A percentile compares a stretch with the other conserved stretches of the same genome.
Evolutionary conservation across 441 rosid species (phyloP).

Genomic region (Cnidoscolus chayamansa): DNA sequence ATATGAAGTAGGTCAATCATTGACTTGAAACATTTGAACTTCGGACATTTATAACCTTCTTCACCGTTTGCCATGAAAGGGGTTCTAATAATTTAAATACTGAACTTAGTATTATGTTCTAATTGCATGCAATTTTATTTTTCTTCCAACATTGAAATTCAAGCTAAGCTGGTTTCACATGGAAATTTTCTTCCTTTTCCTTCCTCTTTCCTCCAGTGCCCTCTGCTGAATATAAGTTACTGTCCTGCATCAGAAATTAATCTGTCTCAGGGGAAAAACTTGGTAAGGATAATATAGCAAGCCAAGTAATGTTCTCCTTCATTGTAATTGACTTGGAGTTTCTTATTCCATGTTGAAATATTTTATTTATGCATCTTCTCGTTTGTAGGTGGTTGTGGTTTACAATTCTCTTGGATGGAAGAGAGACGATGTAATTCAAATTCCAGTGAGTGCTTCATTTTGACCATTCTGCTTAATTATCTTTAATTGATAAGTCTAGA

Average conservation of each 20-base stretch:
- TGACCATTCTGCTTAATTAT: constrained; percentile 9
- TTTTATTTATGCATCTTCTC: constrained; percentile 21
- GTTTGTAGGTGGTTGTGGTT: constrained; percentile 61
- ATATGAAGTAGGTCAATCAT: not conserved
- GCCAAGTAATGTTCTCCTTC: constrained; percentile 15
- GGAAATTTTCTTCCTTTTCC: constrained; percentile 11
- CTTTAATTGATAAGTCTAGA: not conserved
- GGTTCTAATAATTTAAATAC: not conserved
- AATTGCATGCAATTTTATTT: not conserved
- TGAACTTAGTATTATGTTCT: not conserved
- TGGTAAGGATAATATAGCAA: constrained; percentile 50
- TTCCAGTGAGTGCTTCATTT: constrained; percentile 68
- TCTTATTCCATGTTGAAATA: constrained; percentile 24
- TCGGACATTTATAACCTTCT: constrained; percentile 5
- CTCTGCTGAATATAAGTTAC: constrained; percentile 90
- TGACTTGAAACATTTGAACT: constrained; percentile 4
- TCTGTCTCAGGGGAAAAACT: constrained; percentile 56
- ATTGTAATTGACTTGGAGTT: constrained; percentile 8
- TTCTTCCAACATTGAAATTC: constrained; percentile 13
- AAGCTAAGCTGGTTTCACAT: constrained; percentile 18
- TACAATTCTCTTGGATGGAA: constrained; percentile 98
- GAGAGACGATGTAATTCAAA: constrained; percentile 74
- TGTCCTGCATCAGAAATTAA: constrained; percentile 83
- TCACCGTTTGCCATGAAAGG: not conserved
- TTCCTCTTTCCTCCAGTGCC: constrained; percentile 53